These are phyloP conservation scores for Glaciozyma antarctica DNA, from an alignment of 768 basidiomycete species.

Conservation along the genomic window DNA sequence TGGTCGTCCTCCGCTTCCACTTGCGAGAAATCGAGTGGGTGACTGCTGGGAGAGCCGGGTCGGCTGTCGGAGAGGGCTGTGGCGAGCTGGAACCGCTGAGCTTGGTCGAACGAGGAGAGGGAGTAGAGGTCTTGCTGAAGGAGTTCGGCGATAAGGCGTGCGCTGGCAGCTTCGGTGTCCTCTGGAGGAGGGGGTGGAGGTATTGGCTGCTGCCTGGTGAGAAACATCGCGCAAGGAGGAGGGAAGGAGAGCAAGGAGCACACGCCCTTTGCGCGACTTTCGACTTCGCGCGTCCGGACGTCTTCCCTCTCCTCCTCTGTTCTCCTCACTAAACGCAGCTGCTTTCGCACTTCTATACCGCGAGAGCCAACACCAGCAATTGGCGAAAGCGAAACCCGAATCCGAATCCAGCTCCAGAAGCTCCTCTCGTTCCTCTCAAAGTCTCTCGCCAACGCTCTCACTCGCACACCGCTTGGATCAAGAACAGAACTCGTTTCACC, in stretches of 20 bases:
- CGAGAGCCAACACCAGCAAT: no score
- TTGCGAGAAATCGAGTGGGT: not conserved
- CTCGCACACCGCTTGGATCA: not conserved
- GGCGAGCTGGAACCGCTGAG: not conserved
- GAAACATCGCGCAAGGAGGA: not conserved
- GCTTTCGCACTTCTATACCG: no score
- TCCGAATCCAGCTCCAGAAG: no score
- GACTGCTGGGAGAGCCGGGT: not conserved
- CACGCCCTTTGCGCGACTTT: no score
- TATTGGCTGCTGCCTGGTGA: no score
- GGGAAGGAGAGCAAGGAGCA: not conserved
- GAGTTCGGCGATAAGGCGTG: not conserved
- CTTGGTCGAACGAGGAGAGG: not conserved
- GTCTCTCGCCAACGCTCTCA: not conserved
- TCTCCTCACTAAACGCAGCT: no score
- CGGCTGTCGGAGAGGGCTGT: constrained; percentile 3
- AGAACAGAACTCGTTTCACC: not conserved
- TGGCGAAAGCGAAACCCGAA: no score
- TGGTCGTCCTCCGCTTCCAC: not conserved
- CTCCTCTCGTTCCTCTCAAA: not conserved
- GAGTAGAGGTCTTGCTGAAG: not conserved
- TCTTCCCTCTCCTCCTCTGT: no score
- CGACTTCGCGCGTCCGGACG: no score
- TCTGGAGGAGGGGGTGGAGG: no score
- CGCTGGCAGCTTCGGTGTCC: not conserved